A percentile compares a stretch with the other conserved stretches of the same genome.
phyloP scores from a whole-genome alignment of 208 protist genomes.

The Acanthamoeba rhysodes region DNA sequence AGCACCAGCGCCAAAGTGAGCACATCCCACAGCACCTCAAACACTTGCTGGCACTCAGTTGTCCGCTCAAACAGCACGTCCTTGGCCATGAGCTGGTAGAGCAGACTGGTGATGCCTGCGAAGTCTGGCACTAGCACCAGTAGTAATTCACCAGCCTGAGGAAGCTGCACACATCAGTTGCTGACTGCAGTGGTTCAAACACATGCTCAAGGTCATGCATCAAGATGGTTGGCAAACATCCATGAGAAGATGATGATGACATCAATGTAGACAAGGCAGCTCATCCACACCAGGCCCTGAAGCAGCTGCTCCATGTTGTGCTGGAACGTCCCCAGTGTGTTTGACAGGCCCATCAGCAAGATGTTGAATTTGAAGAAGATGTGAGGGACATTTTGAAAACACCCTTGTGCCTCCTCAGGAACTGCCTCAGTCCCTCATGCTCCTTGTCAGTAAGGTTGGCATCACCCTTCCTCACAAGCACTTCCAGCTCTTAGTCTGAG shows the following conservation, averaged over 20 bases:
- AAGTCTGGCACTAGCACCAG: neutral
- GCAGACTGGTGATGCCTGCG: neutral
- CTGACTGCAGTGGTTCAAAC: too few species aligned
- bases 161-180: neutral
- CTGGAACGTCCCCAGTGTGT: slow-evolving; percentile 74
- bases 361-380: slow-evolving; percentile 72
- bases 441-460: neutral
- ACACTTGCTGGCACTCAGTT: neutral
- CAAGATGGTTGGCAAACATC: neutral
- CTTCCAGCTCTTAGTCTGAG: too few species aligned
- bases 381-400: neutral
- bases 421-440: neutral
- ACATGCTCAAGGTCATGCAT: too few species aligned
- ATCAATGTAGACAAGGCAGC: slow-evolving; percentile 46
- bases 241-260: slow-evolving; percentile 6
- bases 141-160: slow-evolving; percentile 52
- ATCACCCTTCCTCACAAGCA: neutral
- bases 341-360: slow-evolving; percentile 73
- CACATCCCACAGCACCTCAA: neutral
- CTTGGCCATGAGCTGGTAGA: slow-evolving; percentile 9
- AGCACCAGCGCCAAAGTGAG: neutral
- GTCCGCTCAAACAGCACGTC: neutral
- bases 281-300: neutral
- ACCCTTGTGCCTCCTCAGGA: neutral
- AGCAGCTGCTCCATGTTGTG: slow-evolving; percentile 69